Evolutionary conservation across 2,329 filamentous ascomycete species (phyloP), one percentile per base, ranked within the genome.

Genomic region (Fusarium equiseti): DNA sequence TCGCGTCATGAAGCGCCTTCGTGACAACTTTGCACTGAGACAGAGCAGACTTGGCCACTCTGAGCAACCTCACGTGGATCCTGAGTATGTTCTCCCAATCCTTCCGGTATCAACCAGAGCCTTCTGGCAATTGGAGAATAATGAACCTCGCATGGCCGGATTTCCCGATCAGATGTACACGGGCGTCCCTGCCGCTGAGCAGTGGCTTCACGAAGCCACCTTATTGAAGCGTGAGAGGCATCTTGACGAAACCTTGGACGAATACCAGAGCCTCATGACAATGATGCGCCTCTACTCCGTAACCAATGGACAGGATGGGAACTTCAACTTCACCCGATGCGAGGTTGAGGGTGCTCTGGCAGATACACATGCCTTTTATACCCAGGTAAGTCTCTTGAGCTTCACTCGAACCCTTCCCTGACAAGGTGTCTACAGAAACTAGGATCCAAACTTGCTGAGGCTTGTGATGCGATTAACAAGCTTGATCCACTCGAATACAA

Each of bases 91-190:
- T 13, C 56, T 71, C 2, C 49, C 55, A 2, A 54, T 71, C 1
- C 29, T 71, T 27, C 61, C 68, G 4, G 26, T 69, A 4, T 71
- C 64, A 0, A 44, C 68, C 9, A 61, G 22, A 1, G 64, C 68
- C 0, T 72, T 68, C 20, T 72, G 64, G 68, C 6, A 56, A 2
- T 5, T 71, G 8, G 7, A 58, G 24, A 52, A 40, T 3, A 22
- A 45, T 3, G 15, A 22, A 0, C 3, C 6, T 9, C 11, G 20
- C 3, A 22, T 52, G 8, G 0, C 6, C 1, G 59, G 69, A 0
- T 72, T 59, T 15, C 55, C 55, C 1, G n/a, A 0, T 3, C 6
- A 24, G 6, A 12, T 2, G 0, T 62, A 16, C 11, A 72, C 68
- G 0, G 70, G 70, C 1, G 26, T 72, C 2, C 67, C 68, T 5